Evolutionary conservation across 164 flowering plant genomes (phyloP), one percentile per base, ranked within the genome.

Genomic region (Nymphaea thermarum): DNA sequence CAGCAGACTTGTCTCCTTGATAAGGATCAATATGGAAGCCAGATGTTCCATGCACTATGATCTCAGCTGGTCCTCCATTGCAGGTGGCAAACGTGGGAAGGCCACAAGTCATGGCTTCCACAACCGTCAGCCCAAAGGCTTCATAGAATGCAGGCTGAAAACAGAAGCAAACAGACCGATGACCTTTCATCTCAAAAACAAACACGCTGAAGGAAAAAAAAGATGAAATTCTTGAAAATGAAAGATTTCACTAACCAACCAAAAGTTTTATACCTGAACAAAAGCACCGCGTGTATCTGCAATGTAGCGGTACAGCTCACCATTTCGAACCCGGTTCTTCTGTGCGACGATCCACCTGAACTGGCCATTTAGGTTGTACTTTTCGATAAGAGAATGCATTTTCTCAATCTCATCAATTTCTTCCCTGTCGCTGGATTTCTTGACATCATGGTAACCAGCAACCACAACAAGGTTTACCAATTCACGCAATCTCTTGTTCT

Each of bases 11-110:
- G 43, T 87, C 99, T 12, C 99, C 98, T 42, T 88, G 88, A 80
- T 94, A 91, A 0, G 99, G 99, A 73, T 94, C 99, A 77, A 94
- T 92, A 59, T 94, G 96, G 87, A 83, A 94, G 42, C 99, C 99
- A 11, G 99, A 94, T 67, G 80, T 82, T 17, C 90, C 94, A 64
- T 94, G 82, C 16, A 88, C 94, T 65, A 94, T 94, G 66, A 94
- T 94, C 83, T 93, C 98, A 41, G 95, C 95, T n/a, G 98, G 97
- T 51, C 96, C 98, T n/a, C 97, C 98, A 70, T 89, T 78, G 65
- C 84, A 76, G 66, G 98, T 93, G 0, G 98, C 98, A 72, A 93
- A 91, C 6, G 98, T 93, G 5, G 98, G 98, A 63, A 91, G 73
- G 14, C 98, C 98, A 75, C 93, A 91, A 44, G 96, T 91, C 98